Base-by-base conservation (phyloP, 73 alveolate genomes). In the Paramecium tetraurelia region DNA sequence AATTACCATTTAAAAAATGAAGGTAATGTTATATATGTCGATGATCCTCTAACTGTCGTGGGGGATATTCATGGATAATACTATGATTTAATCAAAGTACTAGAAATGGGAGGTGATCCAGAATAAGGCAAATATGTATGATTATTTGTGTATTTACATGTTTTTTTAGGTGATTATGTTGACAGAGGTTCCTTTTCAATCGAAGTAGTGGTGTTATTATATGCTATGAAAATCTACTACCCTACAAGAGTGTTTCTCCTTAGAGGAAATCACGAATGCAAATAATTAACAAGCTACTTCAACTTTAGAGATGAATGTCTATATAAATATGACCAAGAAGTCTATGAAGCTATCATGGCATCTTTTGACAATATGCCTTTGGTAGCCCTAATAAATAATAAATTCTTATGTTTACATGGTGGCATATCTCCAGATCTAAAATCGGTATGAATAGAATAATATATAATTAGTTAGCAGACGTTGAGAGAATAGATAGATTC, bases 51-150 rank as follows among this genome's bases (percentile, higher is more conserved):
- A 1, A 94, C 97, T 27, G 86, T 96, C 20, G 99, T 96, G 1
- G 99, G 99, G 1, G 99, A 96, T 88, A 93, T 96, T 84, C 99
- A 96, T 75, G 99, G 99, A 20, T 86, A 96, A 71, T 96, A 85
- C 68, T 96, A 94, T 84, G 99, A 96, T 75, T 41, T 96, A 20
- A 70, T 93, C 40, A 95, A 95, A 43, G 77, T 96, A 41, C 27
- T 96, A 38, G 94, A 95, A 57, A 77, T 71, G 58, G 98, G 96
- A 46, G 99, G 98, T 22, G 95, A 93, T 43, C 96, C 96, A 11
- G 92, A 63, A 4, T 22, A 58, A 18, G 83, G 93, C 1, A 95
- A 95, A 92, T 95, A 92, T 69, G 90, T 31, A 48, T 43, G 69
- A 41, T 40, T 21, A 85, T 50, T 63, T 31, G 35, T 43, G n/a